phyloP scores from a whole-genome alignment of 768 basidiomycete species.

The Podaxis sp. region DNA sequence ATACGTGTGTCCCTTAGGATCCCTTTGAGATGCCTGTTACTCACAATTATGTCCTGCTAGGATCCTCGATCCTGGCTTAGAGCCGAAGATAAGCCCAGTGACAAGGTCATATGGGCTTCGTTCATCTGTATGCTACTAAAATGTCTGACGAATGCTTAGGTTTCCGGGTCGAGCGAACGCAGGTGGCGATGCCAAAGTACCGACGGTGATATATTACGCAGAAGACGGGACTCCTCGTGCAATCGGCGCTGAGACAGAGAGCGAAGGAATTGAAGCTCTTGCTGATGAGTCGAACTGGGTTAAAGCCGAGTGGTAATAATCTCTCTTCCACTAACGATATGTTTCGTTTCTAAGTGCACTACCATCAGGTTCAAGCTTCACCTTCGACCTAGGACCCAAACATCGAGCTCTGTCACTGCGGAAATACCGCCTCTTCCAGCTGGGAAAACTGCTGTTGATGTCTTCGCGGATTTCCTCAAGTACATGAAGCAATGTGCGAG shows the following conservation, averaged over 20 bases:
- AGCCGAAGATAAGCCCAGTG: constrained; percentile 22
- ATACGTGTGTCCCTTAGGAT: constrained; percentile 21
- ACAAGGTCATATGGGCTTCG: constrained; percentile 17
- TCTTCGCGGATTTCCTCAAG: constrained; percentile 39
- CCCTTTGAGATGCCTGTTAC: not conserved
- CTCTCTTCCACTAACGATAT: constrained; percentile 8
- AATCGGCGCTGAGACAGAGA: constrained; percentile 41
- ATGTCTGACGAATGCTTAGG: constrained; percentile 21
- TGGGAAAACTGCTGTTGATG: constrained; percentile 30
- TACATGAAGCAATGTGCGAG: constrained; percentile 37
- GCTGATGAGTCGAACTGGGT: constrained; percentile 45
- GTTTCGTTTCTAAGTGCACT: constrained; percentile 10
- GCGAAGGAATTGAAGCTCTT: constrained; percentile 32
- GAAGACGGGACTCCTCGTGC: constrained; percentile 33
- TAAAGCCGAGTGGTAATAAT: constrained; percentile 43
- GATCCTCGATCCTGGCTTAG: constrained; percentile 37
- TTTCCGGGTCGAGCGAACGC: constrained; percentile 42
- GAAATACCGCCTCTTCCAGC: constrained; percentile 29
- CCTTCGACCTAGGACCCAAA: constrained; percentile 15
- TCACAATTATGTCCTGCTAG: constrained; percentile 14
- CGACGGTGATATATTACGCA: constrained; percentile 46
- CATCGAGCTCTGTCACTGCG: not conserved
- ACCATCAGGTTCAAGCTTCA: constrained; percentile 28
- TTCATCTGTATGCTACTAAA: not conserved
- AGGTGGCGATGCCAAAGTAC: constrained; percentile 46